Evolutionary conservation across 371 early-diverging fungal species (phyloP).

Genomic region (Lichtheimia ramosa): DNA sequence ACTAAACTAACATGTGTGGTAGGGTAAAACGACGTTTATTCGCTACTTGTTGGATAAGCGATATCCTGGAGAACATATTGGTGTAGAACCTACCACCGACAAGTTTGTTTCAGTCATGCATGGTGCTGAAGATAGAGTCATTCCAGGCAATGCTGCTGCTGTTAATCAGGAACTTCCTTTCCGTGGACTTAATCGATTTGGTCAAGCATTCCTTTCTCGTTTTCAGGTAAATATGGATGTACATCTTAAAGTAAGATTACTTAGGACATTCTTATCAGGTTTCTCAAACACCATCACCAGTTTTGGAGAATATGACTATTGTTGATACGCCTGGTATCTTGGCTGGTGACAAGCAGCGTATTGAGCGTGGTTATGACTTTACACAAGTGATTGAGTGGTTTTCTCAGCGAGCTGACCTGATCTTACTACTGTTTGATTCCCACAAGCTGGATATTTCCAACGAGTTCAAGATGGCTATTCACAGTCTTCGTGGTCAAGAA

Average conservation of each 20-base stretch:
- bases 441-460: constrained; percentile 90
- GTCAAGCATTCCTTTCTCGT: constrained; percentile 78
- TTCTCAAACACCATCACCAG: constrained; percentile 70
- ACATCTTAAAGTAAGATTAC: background rate
- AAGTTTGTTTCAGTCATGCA: constrained; percentile 84
- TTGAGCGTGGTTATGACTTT: constrained; percentile 83
- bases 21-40: constrained; percentile 86
- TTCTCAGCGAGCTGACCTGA: constrained; percentile 82
- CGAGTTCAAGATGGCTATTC: constrained; percentile 84
- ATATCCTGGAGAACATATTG: constrained; percentile 85
- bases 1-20: background rate
- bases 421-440: constrained; percentile 84
- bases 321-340: constrained; percentile 90
- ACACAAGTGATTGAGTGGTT: constrained; percentile 83
- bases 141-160: constrained; percentile 91
- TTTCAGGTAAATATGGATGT: constrained; percentile 62
- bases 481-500: constrained; percentile 75
- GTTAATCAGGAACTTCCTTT: constrained; percentile 85
- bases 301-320: constrained; percentile 79
- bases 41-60: constrained; percentile 77
- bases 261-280: constrained; percentile 37
- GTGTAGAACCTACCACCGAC: constrained; percentile 89
- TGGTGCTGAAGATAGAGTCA: constrained; percentile 69
- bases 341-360: constrained; percentile 81
- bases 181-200: constrained; percentile 71